Base-by-base conservation (phyloP, 2,329 filamentous ascomycete genomes). In the Fusarium denticulatum region DNA sequence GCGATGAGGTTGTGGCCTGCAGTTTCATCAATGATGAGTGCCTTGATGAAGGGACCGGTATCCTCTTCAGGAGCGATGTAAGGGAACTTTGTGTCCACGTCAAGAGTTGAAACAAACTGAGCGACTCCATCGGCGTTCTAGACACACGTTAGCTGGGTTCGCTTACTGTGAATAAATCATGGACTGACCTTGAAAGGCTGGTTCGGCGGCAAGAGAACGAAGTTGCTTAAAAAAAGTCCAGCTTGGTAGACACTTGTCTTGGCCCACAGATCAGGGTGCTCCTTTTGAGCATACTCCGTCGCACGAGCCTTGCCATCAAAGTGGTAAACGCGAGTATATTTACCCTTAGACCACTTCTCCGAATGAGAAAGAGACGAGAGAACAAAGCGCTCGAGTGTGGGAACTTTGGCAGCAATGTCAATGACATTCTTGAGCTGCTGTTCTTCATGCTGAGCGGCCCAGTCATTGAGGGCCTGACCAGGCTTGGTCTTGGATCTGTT, bases 231-330 rank as follows among this genome's bases (percentile, higher is more conserved):
- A n/a, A 74, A 79, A 0, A 67, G 11, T 0, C 76, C 75, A 11
- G 73, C 63, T 22, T 75, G 67, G 6, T 66, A 69, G 4, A 70
- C 52, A 28, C 75, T 78, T 6, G 76, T 78, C 63, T 76, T 78
- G 24, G 53, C 43, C 76, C 69, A 76, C 2, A 79, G 64, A 9
- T 61, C 64, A 4, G 76, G 76, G 2, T 77, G 59, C 3, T 22
- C 64, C 9, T 62, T 42, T 10, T 57, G 62, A 0, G 42, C 71
- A 52, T 84, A 84, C 6, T 77, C 72, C 5, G 73, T 78, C 10
- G 77, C 80, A 2, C 75, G 74, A 10, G 82, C 83, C 69, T 86
- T 86, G 18, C 79, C 75, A 45, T 85, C 82, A 62, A 84, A 85
- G 70, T 86, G 83, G 53, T 82, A 81, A 2, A 85, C 81, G 20